Conservation (phyloP, 495 filamentous ascomycete species). For the Extremus antarcticus region DNA sequence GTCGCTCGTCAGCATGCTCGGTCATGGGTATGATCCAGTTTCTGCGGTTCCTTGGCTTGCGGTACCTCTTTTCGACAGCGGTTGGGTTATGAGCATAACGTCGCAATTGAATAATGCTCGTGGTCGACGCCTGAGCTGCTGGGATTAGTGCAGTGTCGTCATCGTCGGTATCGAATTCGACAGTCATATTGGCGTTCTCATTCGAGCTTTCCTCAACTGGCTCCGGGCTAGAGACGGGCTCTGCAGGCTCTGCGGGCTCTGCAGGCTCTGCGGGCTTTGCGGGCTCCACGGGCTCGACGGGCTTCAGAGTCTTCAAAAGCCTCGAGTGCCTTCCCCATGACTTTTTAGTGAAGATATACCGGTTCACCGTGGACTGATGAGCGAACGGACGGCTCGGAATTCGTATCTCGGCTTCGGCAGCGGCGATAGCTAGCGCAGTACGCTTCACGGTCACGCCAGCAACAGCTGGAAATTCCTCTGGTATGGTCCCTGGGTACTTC, state of each 20-base stretch:
- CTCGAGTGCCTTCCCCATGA: too few species aligned
- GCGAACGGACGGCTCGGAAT: too few species aligned
- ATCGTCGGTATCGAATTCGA: background rate
- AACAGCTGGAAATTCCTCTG: constrained; percentile 1
- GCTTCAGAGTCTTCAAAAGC: background rate
- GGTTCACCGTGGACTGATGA: too few species aligned
- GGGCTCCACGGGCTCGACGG: too few species aligned
- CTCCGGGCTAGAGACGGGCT: too few species aligned
- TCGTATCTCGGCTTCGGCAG: background rate
- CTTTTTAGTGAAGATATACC: too few species aligned
- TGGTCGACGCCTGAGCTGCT: background rate
- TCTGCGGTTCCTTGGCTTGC: background rate
- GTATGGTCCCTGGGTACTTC: background rate
- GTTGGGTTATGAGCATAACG: background rate
- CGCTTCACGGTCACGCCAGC: background rate
- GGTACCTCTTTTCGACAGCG: background rate
- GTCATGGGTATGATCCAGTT: too few species aligned
- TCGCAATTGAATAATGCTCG: background rate
- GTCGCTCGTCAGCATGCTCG: too few species aligned
- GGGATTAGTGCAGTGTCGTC: background rate
- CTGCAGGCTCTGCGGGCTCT: too few species aligned
- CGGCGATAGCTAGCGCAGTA: background rate
- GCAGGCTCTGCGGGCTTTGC: too few species aligned
- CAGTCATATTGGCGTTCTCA: too few species aligned
- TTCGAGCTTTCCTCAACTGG: too few species aligned